Percentiles rank a stretch among this genome's conserved stretches.
Evolutionary conservation across 2,329 filamentous ascomycete genomes (phyloP).

Genomic region (Botryosphaeria dothidea): DNA sequence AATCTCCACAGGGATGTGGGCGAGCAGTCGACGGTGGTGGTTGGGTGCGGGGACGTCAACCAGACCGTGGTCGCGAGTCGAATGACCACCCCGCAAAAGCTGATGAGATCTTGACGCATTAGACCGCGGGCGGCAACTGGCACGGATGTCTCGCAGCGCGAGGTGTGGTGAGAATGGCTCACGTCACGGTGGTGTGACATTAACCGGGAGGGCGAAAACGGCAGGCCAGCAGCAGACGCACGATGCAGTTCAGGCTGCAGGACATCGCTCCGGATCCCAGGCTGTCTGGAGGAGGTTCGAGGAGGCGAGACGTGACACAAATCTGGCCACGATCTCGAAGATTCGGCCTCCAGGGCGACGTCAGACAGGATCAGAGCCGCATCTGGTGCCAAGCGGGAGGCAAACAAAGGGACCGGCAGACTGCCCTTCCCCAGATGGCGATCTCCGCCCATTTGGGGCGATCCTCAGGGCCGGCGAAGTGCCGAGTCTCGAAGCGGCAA

Average conservation of each 20-base stretch:
- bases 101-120: slow-evolving; percentile 2
- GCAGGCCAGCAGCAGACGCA: neutral
- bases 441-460: slow-evolving; percentile 1
- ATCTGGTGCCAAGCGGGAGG: slow-evolving; percentile 13
- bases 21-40: neutral
- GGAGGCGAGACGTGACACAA: neutral
- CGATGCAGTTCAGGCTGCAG: neutral
- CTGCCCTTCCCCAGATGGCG: slow-evolving; percentile 16
- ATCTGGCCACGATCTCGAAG: slow-evolving; percentile 1
- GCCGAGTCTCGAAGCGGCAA: slow-evolving; percentile 7
- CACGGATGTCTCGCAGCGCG: neutral
- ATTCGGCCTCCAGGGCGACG: slow-evolving; percentile 8
- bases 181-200: slow-evolving; percentile 20
- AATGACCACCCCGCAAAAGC: slow-evolving; percentile 14
- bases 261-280: neutral
- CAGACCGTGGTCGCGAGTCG: slow-evolving; percentile 6
- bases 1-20: slow-evolving; percentile 4
- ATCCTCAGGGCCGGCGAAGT: slow-evolving; percentile 14
- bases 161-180: neutral
- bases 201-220: neutral
- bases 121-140: neutral
- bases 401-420: slow-evolving; percentile 4
- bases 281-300: neutral
- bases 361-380: slow-evolving; percentile 12
- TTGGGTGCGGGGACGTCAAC: slow-evolving; percentile 12